These are phyloP conservation scores for Diaporthe helianthi DNA, from an alignment of 2,329 filamentous ascomycete species.

Conservation along the genomic window DNA sequence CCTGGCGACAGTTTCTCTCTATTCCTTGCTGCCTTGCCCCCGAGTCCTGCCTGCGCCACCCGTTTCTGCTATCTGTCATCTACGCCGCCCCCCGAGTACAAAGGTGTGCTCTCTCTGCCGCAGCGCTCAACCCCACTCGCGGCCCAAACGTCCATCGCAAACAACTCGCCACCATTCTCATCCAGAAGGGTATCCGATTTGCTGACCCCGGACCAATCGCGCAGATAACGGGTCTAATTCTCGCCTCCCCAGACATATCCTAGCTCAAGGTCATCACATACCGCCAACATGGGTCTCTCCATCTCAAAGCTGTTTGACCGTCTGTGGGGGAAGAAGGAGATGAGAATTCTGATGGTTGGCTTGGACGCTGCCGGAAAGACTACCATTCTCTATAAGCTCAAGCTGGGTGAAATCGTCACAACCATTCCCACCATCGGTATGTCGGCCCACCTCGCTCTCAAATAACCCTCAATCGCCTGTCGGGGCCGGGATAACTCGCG, in stretches of 20 bases:
- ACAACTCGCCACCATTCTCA: conserved; percentile 15
- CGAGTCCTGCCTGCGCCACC: conserved; percentile 32
- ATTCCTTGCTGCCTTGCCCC: conserved; percentile 19
- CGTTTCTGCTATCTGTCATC: conserved; percentile 35
- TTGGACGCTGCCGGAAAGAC: conserved; percentile 99
- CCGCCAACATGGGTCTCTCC: conserved; percentile 93
- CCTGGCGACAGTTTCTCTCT: conserved; percentile 30
- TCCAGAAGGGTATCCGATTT: conserved; percentile 1
- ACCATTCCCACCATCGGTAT: conserved; percentile 98
- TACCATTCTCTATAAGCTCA: conserved; percentile 99
- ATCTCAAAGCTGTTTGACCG: conserved; percentile 97
- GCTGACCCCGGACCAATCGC: conserved; percentile 24
- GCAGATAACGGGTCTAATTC: conserved; percentile 28
- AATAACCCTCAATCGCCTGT: neutral
- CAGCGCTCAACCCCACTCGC: conserved; percentile 1
- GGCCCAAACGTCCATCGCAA: conserved; percentile 5
- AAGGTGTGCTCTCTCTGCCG: conserved; percentile 16
- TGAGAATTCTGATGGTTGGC: conserved; percentile 99
- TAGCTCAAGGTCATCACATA: conserved; percentile 40
- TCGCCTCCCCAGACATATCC: conserved; percentile 14
- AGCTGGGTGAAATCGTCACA: conserved; percentile 98
- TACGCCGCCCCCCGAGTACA: conserved; percentile 20
- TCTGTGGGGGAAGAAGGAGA: conserved; percentile 99
- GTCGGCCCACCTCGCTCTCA: conserved; percentile 40
- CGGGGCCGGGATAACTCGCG: conserved; percentile 37